A percentile compares a stretch with the other conserved stretches of the same genome.
Conservation (phyloP, 176 grass and related monocot genomes). For the Oryza officinalis region DNA sequence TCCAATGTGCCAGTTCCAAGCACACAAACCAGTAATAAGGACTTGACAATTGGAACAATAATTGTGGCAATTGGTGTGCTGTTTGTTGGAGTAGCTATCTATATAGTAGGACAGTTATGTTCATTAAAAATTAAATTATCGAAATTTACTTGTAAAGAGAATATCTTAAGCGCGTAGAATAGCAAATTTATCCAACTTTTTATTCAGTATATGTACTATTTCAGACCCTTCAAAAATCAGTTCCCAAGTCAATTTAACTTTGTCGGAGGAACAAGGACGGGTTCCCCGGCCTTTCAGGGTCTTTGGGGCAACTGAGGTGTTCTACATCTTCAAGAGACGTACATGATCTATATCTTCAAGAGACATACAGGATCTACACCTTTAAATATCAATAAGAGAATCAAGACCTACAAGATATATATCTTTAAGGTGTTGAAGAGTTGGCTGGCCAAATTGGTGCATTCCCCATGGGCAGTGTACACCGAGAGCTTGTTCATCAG, state of each 20-base stretch:
- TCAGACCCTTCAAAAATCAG: constrained; percentile 18
- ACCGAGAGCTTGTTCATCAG: no score
- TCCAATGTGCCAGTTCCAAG: constrained; percentile 27
- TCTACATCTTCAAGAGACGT: no score
- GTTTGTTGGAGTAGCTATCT: constrained; percentile 7
- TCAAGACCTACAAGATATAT: no score
- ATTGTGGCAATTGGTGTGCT: constrained; percentile 14
- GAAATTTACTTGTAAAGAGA: neutral
- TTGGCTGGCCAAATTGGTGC: no score
- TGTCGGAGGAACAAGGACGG: no score
- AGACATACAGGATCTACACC: no score
- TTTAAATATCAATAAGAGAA: no score
- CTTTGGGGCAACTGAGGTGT: no score
- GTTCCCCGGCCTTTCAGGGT: no score
- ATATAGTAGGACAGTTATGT: neutral
- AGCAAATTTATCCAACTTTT: neutral
- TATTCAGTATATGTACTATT: neutral
- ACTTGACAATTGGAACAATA: constrained; percentile 23
- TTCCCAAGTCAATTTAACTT: neutral
- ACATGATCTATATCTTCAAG: no score
- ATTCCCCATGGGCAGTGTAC: no score
- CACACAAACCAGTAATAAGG: neutral
- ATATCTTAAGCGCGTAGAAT: neutral
- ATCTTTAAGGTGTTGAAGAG: no score
- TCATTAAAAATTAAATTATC: neutral